Base-by-base conservation (phyloP, 2,329 filamentous ascomycete genomes). In the Neopestalotiopsis sp. region DNA sequence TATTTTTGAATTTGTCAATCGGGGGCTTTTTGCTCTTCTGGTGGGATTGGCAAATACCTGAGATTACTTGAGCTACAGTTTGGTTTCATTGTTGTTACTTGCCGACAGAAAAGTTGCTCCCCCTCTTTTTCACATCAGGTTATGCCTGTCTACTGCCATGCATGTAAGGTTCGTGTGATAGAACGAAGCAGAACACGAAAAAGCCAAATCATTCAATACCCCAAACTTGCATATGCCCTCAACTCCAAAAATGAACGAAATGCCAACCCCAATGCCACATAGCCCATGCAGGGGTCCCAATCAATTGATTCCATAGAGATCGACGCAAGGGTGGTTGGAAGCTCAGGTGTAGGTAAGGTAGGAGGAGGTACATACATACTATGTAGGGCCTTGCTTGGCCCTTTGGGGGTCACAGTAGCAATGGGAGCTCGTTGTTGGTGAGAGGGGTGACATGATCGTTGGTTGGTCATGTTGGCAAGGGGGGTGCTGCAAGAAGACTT, bases 281-380 rank as follows among this genome's bases (percentile, higher is more conserved):
- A 45, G 42, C 42, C 42, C 42, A 45, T 17, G 45, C 45, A 53
- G 45, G 45, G 45, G 45, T 53, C 45, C 45, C 45, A 17, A 53
- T n/a, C n/a, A 17, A 53, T 53, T 53, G 45, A 53, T 53, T 53
- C 45, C 45, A 53, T 53, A 53, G 45, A 53, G 45, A 53, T 53
- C 45, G 45, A 53, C 45, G 45, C 45, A 53, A 53, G 45, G 45
- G 45, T 53, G n/a, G 45, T 53, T 53, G 17, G 45, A 17, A 53
- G 45, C n/a, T 53, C 45, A 53, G 45, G 45, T 53, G 45, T 20
- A 53, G 45, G 45, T 53, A 20, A 53, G 45, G n/a, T n/a, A 53
- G n/a, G 45, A 45, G n/a, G 42, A 45, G 42, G 42, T 45, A 45
- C 42, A 13, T 45, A 17, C 42, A 14, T n/a, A 13, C n/a, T 45